phyloP scores from a whole-genome alignment of 164 flowering plant species.

The Umbellularia californica region DNA sequence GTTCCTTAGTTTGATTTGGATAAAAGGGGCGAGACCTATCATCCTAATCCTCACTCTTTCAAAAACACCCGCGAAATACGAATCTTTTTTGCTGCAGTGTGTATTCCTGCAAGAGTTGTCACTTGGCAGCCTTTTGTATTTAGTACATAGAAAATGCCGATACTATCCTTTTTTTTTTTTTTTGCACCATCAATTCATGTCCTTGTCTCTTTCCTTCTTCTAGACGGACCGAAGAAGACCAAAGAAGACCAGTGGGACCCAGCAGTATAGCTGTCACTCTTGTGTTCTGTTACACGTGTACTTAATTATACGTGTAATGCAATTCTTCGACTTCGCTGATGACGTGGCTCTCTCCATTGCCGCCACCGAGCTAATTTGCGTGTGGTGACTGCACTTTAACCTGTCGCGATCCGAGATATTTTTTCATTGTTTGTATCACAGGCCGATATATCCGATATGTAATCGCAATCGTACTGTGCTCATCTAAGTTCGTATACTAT shows the following conservation, averaged over 20 bases:
- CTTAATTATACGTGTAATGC: neutral
- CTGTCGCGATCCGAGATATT: neutral
- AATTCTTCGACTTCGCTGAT: neutral
- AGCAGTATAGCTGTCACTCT: neutral
- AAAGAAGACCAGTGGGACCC: neutral
- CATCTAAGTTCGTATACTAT: too few relatives aligned
- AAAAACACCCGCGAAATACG: too few relatives aligned
- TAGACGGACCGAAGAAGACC: neutral
- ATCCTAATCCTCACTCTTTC: too few relatives aligned
- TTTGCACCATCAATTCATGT: neutral
- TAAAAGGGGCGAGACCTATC: too few relatives aligned
- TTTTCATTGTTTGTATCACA: neutral
- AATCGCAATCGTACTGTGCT: too few relatives aligned
- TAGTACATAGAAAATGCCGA: neutral
- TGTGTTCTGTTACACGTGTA: neutral
- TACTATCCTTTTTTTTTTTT: too few relatives aligned
- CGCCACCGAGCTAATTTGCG: neutral
- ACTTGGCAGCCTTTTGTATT: too few relatives aligned
- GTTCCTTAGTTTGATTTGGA: too few relatives aligned
- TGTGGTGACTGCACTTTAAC: neutral
- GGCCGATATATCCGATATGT: too few relatives aligned
- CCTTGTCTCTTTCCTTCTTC: neutral
- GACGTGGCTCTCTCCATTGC: neutral
- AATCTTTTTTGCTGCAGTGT: too few relatives aligned
- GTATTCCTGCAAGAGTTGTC: too few relatives aligned